These are phyloP conservation scores for Cerrena zonata DNA, from an alignment of 1,284 basidiomycete genomes.

Conservation along the genomic window DNA sequence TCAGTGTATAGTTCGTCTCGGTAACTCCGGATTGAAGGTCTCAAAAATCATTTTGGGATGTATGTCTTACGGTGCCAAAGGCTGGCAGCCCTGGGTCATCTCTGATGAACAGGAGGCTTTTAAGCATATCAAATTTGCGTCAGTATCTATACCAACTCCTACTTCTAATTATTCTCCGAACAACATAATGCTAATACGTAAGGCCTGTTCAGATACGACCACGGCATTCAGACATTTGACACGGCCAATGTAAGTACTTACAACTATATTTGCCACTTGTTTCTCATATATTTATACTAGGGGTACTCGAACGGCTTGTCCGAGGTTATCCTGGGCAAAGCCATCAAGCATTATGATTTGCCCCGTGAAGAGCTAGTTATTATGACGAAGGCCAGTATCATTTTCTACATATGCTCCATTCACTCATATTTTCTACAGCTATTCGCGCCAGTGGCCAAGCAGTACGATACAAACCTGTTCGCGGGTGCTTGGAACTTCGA, in stretches of 20 bases:
- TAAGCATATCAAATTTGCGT: conserved; percentile 34
- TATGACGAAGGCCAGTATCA: conserved; percentile 58
- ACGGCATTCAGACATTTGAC: conserved; percentile 24
- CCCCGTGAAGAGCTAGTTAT: conserved; percentile 74
- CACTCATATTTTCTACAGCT: not conserved
- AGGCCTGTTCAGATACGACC: conserved; percentile 15
- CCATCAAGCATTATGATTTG: conserved; percentile 66
- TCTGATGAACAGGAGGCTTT: conserved; percentile 33
- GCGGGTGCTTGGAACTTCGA: conserved; percentile 6
- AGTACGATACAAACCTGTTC: conserved; percentile 4
- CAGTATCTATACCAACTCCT: conserved; percentile 8
- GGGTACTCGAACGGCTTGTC: conserved; percentile 66
- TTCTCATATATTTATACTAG: conserved; percentile 2
- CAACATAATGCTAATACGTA: not conserved
- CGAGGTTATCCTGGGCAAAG: conserved; percentile 73
- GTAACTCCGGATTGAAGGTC: conserved; percentile 41
- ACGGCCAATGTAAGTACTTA: conserved; percentile 17
- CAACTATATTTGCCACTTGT: not conserved
- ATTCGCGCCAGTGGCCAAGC: conserved; percentile 2
- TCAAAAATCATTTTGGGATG: conserved; percentile 37
- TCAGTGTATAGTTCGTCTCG: conserved; percentile 31
- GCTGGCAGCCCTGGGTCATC: conserved; percentile 34
- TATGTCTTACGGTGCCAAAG: conserved; percentile 36
- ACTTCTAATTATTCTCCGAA: not conserved
- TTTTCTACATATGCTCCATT: not conserved